Percentiles rank a stretch among this genome's conserved stretches.
Evolutionary conservation across 2,329 filamentous ascomycete species (phyloP).

Genomic region (Thelonectria blattea): DNA sequence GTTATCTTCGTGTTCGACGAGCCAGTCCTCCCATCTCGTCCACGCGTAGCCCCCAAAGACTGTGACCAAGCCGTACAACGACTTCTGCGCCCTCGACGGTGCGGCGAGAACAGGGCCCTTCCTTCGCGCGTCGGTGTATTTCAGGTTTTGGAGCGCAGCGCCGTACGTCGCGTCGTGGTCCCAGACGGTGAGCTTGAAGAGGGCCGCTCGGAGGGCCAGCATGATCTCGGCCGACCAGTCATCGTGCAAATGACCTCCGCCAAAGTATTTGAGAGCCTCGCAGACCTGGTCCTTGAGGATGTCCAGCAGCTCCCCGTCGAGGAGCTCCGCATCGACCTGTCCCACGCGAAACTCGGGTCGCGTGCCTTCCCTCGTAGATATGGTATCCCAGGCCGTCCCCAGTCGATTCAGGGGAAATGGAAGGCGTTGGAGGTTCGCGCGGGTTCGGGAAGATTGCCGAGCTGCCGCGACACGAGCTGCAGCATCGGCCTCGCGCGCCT

Average conservation of each 20-base stretch:
- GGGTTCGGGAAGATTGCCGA: constrained; percentile 59
- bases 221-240: constrained; percentile 89
- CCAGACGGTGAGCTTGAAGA: constrained; percentile 97
- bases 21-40: constrained; percentile 89
- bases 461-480: constrained; percentile 60
- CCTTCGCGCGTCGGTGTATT: constrained; percentile 83
- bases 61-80: constrained; percentile 81
- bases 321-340: constrained; percentile 92
- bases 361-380: constrained; percentile 78
- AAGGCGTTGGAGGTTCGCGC: constrained; percentile 61
- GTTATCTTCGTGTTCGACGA: constrained; percentile 77
- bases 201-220: constrained; percentile 73
- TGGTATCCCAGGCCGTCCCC: constrained; percentile 69
- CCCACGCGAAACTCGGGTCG: constrained; percentile 89
- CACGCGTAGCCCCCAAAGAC: constrained; percentile 89
- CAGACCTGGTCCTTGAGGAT: constrained; percentile 85
- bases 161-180: constrained; percentile 96
- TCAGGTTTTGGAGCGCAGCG: constrained; percentile 87
- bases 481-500: constrained; percentile 72
- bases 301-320: constrained; percentile 91
- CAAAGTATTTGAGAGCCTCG: constrained; percentile 87
- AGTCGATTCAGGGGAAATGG: constrained; percentile 68
- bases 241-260: constrained; percentile 75
- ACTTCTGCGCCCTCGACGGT: constrained; percentile 84
- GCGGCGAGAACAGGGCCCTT: constrained; percentile 66